These are phyloP conservation scores for Basipetospora chlamydospora DNA, from an alignment of 2,329 filamentous ascomycete species.

Conservation along the genomic window DNA sequence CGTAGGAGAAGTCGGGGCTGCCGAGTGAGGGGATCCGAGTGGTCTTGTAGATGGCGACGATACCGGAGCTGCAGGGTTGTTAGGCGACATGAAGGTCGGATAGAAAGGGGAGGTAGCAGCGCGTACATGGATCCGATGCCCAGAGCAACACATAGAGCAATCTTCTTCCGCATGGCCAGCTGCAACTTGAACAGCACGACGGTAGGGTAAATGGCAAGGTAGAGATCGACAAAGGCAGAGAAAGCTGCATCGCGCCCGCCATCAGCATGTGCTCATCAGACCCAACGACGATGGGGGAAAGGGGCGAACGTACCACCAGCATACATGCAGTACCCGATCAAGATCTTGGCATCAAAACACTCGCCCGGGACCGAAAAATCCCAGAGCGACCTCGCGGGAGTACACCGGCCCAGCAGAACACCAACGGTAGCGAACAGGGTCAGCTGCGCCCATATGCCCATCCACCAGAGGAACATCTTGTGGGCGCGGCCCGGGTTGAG, in stretches of 20 bases:
- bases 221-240: conserved; percentile 23
- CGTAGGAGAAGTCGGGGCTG: conserved; percentile 17
- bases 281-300: too few relatives aligned
- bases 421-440: conserved; percentile 10
- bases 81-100: too few relatives aligned
- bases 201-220: conserved; percentile 25
- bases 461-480: conserved; percentile 11
- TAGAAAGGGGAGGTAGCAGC: not conserved
- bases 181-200: conserved; percentile 22
- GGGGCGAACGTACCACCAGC: not conserved
- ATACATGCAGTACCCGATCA: conserved; percentile 6
- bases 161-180: conserved; percentile 19
- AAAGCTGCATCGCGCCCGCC: conserved; percentile 11
- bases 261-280: not conserved
- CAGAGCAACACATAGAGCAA: conserved; percentile 21
- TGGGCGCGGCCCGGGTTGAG: conserved; percentile 12
- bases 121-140: conserved; percentile 23
- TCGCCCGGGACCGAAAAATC: conserved; percentile 9
- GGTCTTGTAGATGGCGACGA: conserved; percentile 17
- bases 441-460: conserved; percentile 9
- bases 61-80: conserved; percentile 10
- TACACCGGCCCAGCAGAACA: conserved; percentile 13
- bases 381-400: conserved; percentile 12
- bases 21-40: conserved; percentile 14
- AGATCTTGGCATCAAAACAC: conserved; percentile 9